Conservation (phyloP, 805 yeast genomes). For the Schizosaccharomyces lindneri region DNA sequence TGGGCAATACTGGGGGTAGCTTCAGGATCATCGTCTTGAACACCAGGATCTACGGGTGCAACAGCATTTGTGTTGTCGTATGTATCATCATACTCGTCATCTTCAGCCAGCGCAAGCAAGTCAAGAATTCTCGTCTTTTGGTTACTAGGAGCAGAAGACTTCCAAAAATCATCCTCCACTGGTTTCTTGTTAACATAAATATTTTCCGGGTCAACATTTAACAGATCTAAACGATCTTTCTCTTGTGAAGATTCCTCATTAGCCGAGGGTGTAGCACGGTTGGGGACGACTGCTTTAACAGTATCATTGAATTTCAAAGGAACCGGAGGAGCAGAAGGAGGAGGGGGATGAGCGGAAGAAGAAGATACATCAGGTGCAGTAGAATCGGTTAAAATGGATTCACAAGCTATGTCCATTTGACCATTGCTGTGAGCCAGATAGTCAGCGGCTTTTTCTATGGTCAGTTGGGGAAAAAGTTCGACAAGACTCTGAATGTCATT, state of each 20-base stretch:
- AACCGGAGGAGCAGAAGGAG: not conserved
- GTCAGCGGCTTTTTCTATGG: not conserved
- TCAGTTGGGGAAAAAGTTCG: not conserved
- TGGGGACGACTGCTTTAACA: not conserved
- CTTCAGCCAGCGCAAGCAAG: not conserved
- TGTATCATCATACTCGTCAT: not conserved
- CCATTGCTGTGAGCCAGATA: not conserved
- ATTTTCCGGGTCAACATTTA: not conserved
- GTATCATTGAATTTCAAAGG: not conserved
- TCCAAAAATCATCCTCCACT: not conserved
- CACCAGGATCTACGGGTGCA: not conserved
- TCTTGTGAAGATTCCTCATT: not conserved
- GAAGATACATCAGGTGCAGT: too few relatives aligned
- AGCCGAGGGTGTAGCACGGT: not conserved
- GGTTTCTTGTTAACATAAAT: not conserved
- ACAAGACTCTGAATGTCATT: not conserved
- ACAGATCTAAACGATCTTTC: not conserved
- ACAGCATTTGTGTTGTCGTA: not conserved
- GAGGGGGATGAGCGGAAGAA: not conserved
- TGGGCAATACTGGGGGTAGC: not conserved
- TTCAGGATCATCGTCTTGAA: not conserved
- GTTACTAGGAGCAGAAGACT: not conserved
- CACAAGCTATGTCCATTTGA: not conserved
- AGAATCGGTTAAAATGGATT: not conserved
- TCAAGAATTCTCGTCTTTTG: not conserved